phyloP scores from a whole-genome alignment of 768 basidiomycete species.

The Lanmaoa pseudosensibilis region DNA sequence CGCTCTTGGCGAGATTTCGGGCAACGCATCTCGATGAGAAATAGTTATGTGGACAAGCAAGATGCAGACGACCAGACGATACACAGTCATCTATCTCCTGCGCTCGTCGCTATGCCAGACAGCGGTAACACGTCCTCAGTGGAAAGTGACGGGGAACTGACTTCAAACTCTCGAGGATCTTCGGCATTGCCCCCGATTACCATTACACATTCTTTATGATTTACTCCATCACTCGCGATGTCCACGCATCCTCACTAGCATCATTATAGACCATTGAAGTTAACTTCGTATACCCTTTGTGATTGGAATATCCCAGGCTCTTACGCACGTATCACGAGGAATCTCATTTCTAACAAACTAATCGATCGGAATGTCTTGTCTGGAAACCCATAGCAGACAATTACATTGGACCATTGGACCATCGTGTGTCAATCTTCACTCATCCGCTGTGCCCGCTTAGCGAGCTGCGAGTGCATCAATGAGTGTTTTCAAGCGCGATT shows the following conservation, averaged over 20 bases:
- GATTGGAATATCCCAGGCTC: slow-evolving; percentile 16
- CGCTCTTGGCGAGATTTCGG: slow-evolving; percentile 53
- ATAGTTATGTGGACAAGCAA: slow-evolving; percentile 18
- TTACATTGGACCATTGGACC: background rate
- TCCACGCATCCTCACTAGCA: slow-evolving; percentile 14
- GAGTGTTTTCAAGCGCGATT: background rate
- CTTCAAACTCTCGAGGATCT: slow-evolving; percentile 12
- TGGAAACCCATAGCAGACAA: background rate
- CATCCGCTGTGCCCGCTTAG: slow-evolving; percentile 72
- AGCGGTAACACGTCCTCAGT: slow-evolving; percentile 16
- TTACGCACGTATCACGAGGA: slow-evolving; percentile 12
- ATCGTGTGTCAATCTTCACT: slow-evolving; percentile 42
- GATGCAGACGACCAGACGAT: slow-evolving; percentile 35
- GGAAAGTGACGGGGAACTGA: slow-evolving; percentile 30
- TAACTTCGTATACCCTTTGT: slow-evolving; percentile 29
- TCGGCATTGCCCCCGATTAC: slow-evolving; percentile 43
- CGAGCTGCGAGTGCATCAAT: slow-evolving; percentile 49
- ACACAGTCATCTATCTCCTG: slow-evolving; percentile 14
- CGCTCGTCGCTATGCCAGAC: slow-evolving; percentile 21
- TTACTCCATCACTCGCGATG: slow-evolving; percentile 1
- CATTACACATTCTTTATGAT: slow-evolving; percentile 40
- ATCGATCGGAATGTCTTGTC: slow-evolving; percentile 4
- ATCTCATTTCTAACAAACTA: slow-evolving; percentile 16
- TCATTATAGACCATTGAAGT: slow-evolving; percentile 25
- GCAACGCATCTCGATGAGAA: slow-evolving; percentile 15